Base-by-base conservation (phyloP, 208 protist genomes). In the Acanthamoeba divionensis region DNA sequence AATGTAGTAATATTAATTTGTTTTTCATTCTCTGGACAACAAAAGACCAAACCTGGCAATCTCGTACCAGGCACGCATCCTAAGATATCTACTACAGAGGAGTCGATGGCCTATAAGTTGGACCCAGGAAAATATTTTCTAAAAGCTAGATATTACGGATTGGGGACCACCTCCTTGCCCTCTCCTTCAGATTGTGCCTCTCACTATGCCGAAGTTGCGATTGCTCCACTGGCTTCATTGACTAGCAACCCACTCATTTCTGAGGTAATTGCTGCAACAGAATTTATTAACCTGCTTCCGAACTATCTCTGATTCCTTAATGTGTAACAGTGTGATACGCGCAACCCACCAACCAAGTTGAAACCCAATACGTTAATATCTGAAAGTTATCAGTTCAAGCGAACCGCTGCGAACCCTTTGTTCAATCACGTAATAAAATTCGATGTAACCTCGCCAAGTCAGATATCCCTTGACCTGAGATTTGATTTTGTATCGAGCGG, bases 61-160 rank as follows among this genome's bases (percentile, higher is more conserved):
- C 5, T 15, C 26, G 48, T 38, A 26, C 36, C 44, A 24, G 48
- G 41, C 45, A n/a, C 55, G n/a, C 26, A 24, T 24, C 55, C 38
- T 52, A 54, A 82, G 71, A 60, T 52, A 31, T 33, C 45, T 7
- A 62, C 60, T 33, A 33, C 48, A 15, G 71, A 82, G 26, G 71
- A 82, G 71, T 44, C 31, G 12, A 82, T 82, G 3, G 71, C 71
- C 29, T 82, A 82, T 52, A 82, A n/a, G 38, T 38, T 82, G 9
- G 31, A 45, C 0, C 15, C 71, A 31, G 45, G 71, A 31, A 31
- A 45, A 21, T 38, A 82, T n/a, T 82, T 60, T 45, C 71, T 82
- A 31, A 82, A 82, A 38, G 60, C 71, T 52, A 82, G 41, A 38
- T 15, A 62, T 21, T 82, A 82, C n/a, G 29, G 48, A 10, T 52